These are phyloP conservation scores for Cladosporium sp. DNA, from an alignment of 2,329 filamentous ascomycete species.

Conservation along the genomic window DNA sequence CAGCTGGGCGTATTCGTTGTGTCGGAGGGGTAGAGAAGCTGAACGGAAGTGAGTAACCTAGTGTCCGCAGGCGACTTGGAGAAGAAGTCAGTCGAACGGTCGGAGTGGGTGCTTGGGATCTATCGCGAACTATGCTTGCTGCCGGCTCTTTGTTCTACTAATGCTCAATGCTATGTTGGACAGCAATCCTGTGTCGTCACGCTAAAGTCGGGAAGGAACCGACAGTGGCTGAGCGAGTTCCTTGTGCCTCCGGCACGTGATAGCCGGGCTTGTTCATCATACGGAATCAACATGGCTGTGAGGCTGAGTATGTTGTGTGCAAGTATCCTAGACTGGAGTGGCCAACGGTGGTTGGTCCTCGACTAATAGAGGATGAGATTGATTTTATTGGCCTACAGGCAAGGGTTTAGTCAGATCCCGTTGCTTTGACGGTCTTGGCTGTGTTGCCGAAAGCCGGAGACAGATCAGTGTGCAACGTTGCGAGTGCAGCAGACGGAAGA, in stretches of 20 bases:
- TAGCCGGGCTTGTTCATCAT: not conserved
- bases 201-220: conserved; percentile 1
- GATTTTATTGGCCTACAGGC: too few relatives aligned
- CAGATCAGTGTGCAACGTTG: too few relatives aligned
- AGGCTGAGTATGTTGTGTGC: not conserved
- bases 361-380: too few relatives aligned
- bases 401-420: too few relatives aligned
- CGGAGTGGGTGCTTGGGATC: not conserved
- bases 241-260: not conserved
- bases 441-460: not conserved
- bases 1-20: too few relatives aligned
- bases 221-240: not conserved
- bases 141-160: not conserved
- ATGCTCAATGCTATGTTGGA: not conserved
- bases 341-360: not conserved
- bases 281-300: not conserved
- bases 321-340: not conserved
- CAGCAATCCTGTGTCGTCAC: not conserved
- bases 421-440: not conserved
- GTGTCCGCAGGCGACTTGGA: too few relatives aligned
- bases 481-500: too few relatives aligned
- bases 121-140: not conserved
- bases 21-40: too few relatives aligned
- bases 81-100: too few relatives aligned
- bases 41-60: too few relatives aligned